A percentile compares a stretch with the other conserved stretches of the same genome.
Conservation (phyloP, 192 early-diverging fungal genomes). For the Endogone sp. region DNA sequence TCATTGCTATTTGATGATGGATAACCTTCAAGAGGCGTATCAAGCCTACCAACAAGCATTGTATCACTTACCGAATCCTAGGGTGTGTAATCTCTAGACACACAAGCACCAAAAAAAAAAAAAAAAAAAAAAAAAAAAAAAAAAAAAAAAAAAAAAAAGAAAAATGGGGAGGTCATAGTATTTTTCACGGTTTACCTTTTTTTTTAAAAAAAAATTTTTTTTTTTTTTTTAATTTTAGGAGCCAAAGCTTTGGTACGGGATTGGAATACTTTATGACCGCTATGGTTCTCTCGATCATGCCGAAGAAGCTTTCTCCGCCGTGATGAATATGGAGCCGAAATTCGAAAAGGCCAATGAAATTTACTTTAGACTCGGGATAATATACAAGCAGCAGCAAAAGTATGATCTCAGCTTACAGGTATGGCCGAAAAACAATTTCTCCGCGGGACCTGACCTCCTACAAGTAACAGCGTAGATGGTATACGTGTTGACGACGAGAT, state of each 20-base stretch:
- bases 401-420: constrained; percentile 71
- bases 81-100: constrained; percentile 43
- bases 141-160: no score
- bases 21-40: constrained; percentile 93
- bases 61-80: constrained; percentile 87
- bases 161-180: background rate
- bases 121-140: no score
- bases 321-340: constrained; percentile 91
- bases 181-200: background rate
- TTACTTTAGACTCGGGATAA: constrained; percentile 96
- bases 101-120: no score
- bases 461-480: background rate
- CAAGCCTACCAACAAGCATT: constrained; percentile 96
- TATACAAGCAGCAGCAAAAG: constrained; percentile 92
- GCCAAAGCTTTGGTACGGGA: constrained; percentile 99
- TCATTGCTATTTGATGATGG: constrained; percentile 97
- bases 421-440: constrained; percentile 1
- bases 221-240: constrained; percentile 54
- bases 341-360: constrained; percentile 99
- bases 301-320: constrained; percentile 94
- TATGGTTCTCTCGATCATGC: constrained; percentile 98
- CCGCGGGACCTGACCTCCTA: background rate
- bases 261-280: constrained; percentile 96
- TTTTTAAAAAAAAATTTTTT: background rate
- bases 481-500: constrained; percentile 7